Base-by-base conservation (phyloP, 2,329 filamentous ascomycete species). In the Colletotrichum sp. region DNA sequence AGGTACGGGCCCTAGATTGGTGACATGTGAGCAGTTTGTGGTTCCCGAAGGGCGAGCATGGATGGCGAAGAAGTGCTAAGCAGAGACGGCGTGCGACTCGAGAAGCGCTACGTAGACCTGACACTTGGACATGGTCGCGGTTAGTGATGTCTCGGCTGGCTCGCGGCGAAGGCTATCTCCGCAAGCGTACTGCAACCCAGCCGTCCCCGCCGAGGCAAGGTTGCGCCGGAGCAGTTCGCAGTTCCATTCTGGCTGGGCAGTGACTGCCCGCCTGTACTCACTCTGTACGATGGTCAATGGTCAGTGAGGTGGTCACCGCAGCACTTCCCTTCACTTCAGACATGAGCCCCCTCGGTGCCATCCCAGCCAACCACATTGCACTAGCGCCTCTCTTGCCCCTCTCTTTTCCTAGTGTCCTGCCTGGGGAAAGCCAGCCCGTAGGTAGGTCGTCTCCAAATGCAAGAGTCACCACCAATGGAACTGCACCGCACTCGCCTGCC, bases 21-120 rank as follows among this genome's bases (percentile, higher is more conserved):
- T 76, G 74, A 69, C 74, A 76, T 76, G 74, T 76, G 74, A 76
- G 74, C 64, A 75, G 69, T 74, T 34, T 57, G 70, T 69, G 71
- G 57, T 73, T 74, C 64, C 59, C 70, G 65, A 74, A 55, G 49
- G 27, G 57, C 63, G 39, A 59, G 57, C 52, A 57, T 63, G 39
- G 44, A 62, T 68, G 70, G 68, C 70, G 39, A 65, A 61, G 32
- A 13, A 27, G 57, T 73, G 74, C 74, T 73, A 73, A 69, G 70
- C 70, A 74, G 64, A 61, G 74, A 73, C 49, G 74, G 49, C 59
- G 74, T 57, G 69, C 55, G 65, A 74, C 59, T 57, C 44, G 69
- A 30, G 59, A 52, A 61, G 57, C 71, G 52, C 70, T 74, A 66
- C 34, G 64, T 52, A 39, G 59, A 44, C 59, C 29, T 76, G 64